Conservation (phyloP, 2,329 filamentous ascomycete species). For the Neopestalotiopsis sp. region DNA sequence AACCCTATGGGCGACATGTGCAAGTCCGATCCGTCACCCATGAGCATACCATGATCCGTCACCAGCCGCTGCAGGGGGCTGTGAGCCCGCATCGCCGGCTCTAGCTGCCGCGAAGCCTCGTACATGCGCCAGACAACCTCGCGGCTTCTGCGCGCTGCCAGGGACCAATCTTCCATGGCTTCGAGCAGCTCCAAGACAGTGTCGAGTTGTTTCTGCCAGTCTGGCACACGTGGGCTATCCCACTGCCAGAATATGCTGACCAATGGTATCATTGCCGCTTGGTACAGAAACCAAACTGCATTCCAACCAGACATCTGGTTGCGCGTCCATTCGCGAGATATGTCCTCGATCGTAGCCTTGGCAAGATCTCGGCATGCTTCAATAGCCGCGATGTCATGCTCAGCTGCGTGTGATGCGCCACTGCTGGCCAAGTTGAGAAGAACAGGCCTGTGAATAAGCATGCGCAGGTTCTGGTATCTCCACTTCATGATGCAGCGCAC, state of each 20-base stretch:
- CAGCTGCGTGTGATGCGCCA: conserved; percentile 53
- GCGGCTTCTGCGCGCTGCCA: conserved; percentile 65
- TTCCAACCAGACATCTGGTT: conserved; percentile 84
- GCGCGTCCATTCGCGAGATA: conserved; percentile 71
- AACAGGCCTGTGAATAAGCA: conserved; percentile 76
- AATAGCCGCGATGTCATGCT: conserved; percentile 72
- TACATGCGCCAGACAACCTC: conserved; percentile 70
- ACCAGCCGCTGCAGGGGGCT: conserved; percentile 39
- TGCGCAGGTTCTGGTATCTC: conserved; percentile 80
- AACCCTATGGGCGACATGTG: conserved; percentile 59
- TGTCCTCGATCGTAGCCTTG: conserved; percentile 74
- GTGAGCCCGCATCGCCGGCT: conserved; percentile 40
- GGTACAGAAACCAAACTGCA: conserved; percentile 82
- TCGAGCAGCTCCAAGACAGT: conserved; percentile 66
- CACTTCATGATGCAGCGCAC: conserved; percentile 80
- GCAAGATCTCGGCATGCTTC: conserved; percentile 73
- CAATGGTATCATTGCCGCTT: conserved; percentile 79
- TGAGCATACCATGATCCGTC: conserved; percentile 42
- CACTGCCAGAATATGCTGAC: conserved; percentile 76
- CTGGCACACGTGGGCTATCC: conserved; percentile 51
- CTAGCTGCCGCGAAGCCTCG: conserved; percentile 56
- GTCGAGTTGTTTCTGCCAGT: conserved; percentile 64
- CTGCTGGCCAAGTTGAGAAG: conserved; percentile 69
- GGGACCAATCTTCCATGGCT: conserved; percentile 68
- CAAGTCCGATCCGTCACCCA: conserved; percentile 44